Evolutionary conservation across 2,329 filamentous ascomycete genomes (phyloP).

Genomic region (Proliferodiscus dingleyae): DNA sequence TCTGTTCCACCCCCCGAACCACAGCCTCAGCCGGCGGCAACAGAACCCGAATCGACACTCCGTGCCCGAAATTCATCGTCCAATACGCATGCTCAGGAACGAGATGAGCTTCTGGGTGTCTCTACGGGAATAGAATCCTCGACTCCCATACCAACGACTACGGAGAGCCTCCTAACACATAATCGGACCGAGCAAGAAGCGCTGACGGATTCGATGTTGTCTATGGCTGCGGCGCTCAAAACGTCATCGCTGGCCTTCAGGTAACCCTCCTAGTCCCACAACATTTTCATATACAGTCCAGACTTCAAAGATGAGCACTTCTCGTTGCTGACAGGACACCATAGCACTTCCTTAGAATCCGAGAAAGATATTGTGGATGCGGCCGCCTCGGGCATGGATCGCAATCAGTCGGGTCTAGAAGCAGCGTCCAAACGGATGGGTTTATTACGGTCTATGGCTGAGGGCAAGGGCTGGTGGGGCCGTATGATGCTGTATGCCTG

Average conservation of each 20-base stretch:
- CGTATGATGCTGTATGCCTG: conserved; percentile 78
- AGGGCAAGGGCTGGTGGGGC: conserved; percentile 84
- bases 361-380: conserved; percentile 67
- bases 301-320: no score
- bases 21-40: neutral
- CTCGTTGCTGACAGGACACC: conserved; percentile 28
- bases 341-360: conserved; percentile 58
- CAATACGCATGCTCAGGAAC: no score
- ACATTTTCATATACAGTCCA: no score
- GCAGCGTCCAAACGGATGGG: conserved; percentile 74
- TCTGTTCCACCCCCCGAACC: conserved; percentile 1
- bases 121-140: conserved; percentile 12
- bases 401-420: conserved; percentile 71
- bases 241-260: conserved; percentile 64
- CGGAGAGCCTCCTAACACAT: conserved; percentile 69
- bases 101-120: conserved; percentile 21
- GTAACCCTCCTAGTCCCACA: no score
- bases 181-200: conserved; percentile 78
- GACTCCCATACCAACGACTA: conserved; percentile 49
- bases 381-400: conserved; percentile 71
- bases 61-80: conserved; percentile 25
- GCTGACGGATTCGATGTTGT: conserved; percentile 74
- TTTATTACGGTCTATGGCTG: conserved; percentile 70
- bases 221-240: conserved; percentile 75
- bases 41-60: conserved; percentile 18